Evolutionary conservation across 2,329 filamentous ascomycete genomes (phyloP).

Genomic region (Cladophialophora yegresii): DNA sequence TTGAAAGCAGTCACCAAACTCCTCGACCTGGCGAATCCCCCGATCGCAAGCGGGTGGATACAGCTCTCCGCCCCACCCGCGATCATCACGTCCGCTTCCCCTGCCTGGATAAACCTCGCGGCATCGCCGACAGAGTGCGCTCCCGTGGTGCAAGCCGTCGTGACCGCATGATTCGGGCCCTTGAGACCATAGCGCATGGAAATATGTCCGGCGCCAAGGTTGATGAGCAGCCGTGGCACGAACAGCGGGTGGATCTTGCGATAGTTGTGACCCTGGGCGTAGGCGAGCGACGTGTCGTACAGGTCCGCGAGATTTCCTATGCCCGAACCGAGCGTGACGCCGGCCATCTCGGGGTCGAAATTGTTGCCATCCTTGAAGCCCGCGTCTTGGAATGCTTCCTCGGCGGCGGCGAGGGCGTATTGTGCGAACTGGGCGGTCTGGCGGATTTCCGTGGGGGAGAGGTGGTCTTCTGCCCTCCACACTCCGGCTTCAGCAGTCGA

Average conservation of each 20-base stretch:
- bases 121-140: slow-evolving; percentile 94
- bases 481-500: slow-evolving; percentile 37
- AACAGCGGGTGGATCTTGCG: slow-evolving; percentile 91
- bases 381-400: slow-evolving; percentile 83
- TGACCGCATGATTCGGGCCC: slow-evolving; percentile 88
- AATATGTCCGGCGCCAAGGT: slow-evolving; percentile 90
- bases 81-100: slow-evolving; percentile 92
- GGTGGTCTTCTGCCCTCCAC: slow-evolving; percentile 50
- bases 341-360: slow-evolving; percentile 72
- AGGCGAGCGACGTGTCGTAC: slow-evolving; percentile 78
- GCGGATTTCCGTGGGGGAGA: slow-evolving; percentile 60
- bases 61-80: slow-evolving; percentile 95
- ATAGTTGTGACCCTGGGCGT: slow-evolving; percentile 56
- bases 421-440: slow-evolving; percentile 91
- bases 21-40: slow-evolving; percentile 84
- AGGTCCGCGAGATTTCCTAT: slow-evolving; percentile 93
- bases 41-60: slow-evolving; percentile 89
- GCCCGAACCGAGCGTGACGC: slow-evolving; percentile 90
- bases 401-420: slow-evolving; percentile 81
- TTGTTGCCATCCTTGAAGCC: slow-evolving; percentile 66
- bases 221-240: slow-evolving; percentile 89
- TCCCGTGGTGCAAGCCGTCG: slow-evolving; percentile 94
- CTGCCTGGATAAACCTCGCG: slow-evolving; percentile 84
- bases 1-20: slow-evolving; percentile 85
- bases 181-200: slow-evolving; percentile 80